These are phyloP conservation scores for Striga asiatica DNA, from an alignment of 257 asterid species.

Conservation along the genomic window DNA sequence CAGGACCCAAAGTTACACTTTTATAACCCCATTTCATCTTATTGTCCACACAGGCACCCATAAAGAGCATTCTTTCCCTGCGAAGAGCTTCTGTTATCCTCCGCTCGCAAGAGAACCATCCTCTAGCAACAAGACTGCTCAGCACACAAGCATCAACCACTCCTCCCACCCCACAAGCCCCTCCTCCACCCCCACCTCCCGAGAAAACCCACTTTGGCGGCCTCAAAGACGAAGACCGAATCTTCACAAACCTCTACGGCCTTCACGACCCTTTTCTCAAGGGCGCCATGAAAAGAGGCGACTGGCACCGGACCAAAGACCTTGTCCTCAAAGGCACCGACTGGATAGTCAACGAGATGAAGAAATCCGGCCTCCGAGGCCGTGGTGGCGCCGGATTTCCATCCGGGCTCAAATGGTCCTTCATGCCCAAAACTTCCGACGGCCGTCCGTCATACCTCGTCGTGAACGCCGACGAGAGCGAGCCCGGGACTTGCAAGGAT, in stretches of 20 bases:
- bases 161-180: conserved; percentile 60
- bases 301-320: conserved; percentile 95
- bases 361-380: conserved; percentile 97
- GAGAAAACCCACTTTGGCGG: conserved; percentile 94
- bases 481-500: conserved; percentile 97
- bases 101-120: conserved; percentile 33
- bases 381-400: conserved; percentile 99
- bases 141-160: conserved; percentile 84
- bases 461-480: conserved; percentile 97
- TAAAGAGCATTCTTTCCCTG: conserved; percentile 61
- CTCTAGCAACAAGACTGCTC: conserved; percentile 37
- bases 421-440: conserved; percentile 93
- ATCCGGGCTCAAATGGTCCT: conserved; percentile 98
- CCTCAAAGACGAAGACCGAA: conserved; percentile 94
- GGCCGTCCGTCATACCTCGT: conserved; percentile 99
- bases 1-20: background rate
- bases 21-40: background rate
- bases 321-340: conserved; percentile 83
- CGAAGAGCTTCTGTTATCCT: conserved; percentile 38
- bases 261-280: conserved; percentile 91
- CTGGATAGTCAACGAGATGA: conserved; percentile 92
- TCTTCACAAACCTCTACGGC: conserved; percentile 85
- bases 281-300: conserved; percentile 97
- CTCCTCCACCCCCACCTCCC: no score
- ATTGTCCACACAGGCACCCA: conserved; percentile 50